Base-by-base conservation (phyloP, 257 asterid genomes). In the Salvia miltiorrhiza region DNA sequence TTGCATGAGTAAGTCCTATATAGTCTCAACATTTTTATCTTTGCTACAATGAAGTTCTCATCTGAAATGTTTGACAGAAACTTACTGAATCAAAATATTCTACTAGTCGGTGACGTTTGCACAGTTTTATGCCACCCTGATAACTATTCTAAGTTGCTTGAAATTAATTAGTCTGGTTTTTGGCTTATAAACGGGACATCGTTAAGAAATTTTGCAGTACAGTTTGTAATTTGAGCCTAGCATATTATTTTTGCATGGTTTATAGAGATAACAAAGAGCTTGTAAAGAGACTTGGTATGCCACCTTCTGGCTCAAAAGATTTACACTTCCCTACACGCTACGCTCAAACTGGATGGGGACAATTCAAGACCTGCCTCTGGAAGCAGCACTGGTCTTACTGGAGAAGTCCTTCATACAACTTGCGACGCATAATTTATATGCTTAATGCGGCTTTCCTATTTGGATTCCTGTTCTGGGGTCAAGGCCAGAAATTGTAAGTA, bases 351-450 rank as follows among this genome's bases (percentile, higher is more conserved):
- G 75, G 79, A 40, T 79, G 81, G 87, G 79, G 43, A 37, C 87
- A 79, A 58, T 82, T 82, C 72, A 79, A 76, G 68, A 67, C 65
- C 41, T 82, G 86, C 63, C 84, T 82, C 26, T 82, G 87, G 87
- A 82, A 82, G 75, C 87, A 79, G 56, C 76, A 82, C 30, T 79
- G 72, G 79, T 79, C 87, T 60, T 82, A 82, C 74, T 82, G 84
- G 87, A 79, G 87, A 73, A 82, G 82, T 59, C 83, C 83, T n/a
- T 52, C 64, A 0, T 83, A 79, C 73, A 79, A 80, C 72, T 62
- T 83, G 69, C 55, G 54, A 73, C 85, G 85, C 28, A 71, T 73
- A 0, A 3, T 73, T 30, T 52, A 62, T 45, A 80, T 78, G 79
- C 70, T 83, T 37, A 37, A 80, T 2, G 47, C 87, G 49, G 45